Evolutionary conservation across 306 rosid genomes (phyloP).

Genomic region (Prosopis cineraria): DNA sequence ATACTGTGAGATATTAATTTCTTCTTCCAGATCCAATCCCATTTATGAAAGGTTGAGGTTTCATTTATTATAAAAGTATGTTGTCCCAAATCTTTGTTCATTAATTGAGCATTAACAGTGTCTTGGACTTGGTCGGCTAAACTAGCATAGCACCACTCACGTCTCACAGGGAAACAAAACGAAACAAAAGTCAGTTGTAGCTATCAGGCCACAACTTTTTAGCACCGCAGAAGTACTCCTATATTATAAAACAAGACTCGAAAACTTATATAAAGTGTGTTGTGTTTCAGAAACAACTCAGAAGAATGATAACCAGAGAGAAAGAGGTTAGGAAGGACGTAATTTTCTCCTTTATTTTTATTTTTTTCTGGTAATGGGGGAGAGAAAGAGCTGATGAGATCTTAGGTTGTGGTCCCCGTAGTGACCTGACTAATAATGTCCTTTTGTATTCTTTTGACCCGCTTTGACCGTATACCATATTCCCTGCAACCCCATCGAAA

Average conservation of each 20-base stretch:
- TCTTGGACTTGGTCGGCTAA: not conserved
- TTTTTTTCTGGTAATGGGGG: no score
- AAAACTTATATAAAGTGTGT: not conserved
- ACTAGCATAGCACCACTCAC: not conserved
- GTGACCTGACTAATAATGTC: constrained; percentile 49
- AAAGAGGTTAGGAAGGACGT: not conserved
- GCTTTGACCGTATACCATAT: constrained; percentile 77
- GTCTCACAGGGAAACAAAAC: not conserved
- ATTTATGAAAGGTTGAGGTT: no score
- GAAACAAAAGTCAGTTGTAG: not conserved
- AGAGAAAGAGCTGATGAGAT: constrained; percentile 39
- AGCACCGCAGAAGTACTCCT: no score
- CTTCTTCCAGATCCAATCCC: no score
- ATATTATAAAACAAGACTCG: not conserved
- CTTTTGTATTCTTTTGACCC: constrained; percentile 67
- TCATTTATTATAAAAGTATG: no score
- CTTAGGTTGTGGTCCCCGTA: constrained; percentile 50
- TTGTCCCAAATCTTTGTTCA: not conserved
- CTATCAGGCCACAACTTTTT: not conserved
- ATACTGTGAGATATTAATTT: no score
- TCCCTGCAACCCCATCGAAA: constrained; percentile 58
- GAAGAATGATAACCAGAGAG: not conserved
- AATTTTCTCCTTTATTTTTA: no score
- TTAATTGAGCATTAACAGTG: not conserved
- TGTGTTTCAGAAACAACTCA: not conserved